These are phyloP conservation scores for Stephania yunnanensis DNA, from an alignment of 164 flowering plant genomes.

Conservation along the genomic window DNA sequence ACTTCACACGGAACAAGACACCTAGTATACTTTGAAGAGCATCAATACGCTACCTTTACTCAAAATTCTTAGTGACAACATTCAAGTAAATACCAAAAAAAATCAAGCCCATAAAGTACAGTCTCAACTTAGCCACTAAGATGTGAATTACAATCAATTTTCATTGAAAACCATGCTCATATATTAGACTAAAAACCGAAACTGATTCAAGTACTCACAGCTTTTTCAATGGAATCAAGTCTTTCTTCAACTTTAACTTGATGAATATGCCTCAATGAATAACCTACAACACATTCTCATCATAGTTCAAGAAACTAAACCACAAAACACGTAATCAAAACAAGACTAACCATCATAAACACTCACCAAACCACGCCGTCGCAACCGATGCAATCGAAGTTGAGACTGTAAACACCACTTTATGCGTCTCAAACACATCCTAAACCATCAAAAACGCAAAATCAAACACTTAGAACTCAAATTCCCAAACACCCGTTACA, in stretches of 20 bases:
- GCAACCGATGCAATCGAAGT: conserved; percentile 84
- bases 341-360: neutral
- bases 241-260: conserved; percentile 60
- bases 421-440: conserved; percentile 88
- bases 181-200: neutral
- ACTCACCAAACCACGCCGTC: conserved; percentile 59
- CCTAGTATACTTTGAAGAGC: neutral
- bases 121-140: neutral
- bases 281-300: conserved; percentile 49
- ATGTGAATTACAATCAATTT: neutral
- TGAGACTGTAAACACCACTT: conserved; percentile 72
- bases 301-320: conserved; percentile 6
- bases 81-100: neutral
- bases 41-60: neutral
- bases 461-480: conserved; percentile 9
- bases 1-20: neutral
- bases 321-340: neutral
- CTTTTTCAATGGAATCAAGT: conserved; percentile 78
- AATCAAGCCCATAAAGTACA: neutral
- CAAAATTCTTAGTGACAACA: neutral
- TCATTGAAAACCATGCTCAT: neutral
- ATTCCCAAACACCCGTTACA: neutral
- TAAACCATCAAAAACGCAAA: conserved; percentile 19
- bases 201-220: conserved; percentile 47
- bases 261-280: conserved; percentile 64